Evolutionary conservation across 306 rosid genomes (phyloP).

Genomic region (Prinsepia uniflora): DNA sequence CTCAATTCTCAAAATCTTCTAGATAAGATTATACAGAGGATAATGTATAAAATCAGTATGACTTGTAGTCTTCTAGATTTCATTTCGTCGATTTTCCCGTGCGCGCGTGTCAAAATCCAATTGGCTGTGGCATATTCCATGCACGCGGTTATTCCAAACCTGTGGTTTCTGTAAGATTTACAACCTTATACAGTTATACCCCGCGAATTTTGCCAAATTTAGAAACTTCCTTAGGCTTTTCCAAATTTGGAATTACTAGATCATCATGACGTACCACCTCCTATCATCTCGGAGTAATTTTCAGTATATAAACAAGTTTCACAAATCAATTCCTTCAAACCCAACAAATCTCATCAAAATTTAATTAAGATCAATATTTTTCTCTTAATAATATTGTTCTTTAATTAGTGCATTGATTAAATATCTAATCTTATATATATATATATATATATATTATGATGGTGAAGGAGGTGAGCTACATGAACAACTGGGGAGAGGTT

Average conservation of each 20-base stretch:
- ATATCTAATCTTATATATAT: no score
- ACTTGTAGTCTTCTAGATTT: no score
- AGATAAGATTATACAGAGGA: no score
- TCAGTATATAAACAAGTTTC: slow-evolving; percentile 6
- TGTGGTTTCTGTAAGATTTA: neutral
- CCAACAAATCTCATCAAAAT: no score
- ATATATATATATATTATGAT: slow-evolving; percentile 12
- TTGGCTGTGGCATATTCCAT: neutral
- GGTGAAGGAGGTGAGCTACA: slow-evolving; percentile 40
- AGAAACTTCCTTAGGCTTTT: neutral
- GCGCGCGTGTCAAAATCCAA: neutral
- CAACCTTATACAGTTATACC: neutral
- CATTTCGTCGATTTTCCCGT: no score
- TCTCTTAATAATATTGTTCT: neutral
- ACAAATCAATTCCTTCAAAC: neutral
- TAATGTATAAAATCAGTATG: no score
- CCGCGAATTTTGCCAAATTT: neutral
- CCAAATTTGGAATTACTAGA: neutral
- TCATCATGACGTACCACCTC: neutral
- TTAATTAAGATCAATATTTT: neutral
- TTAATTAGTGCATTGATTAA: neutral
- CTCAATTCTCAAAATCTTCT: no score
- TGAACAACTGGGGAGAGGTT: slow-evolving; percentile 43
- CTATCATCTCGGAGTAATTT: neutral
- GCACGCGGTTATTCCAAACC: neutral